Conservation (phyloP, 2,329 filamentous ascomycete species). For the Pezicula carpinea region DNA sequence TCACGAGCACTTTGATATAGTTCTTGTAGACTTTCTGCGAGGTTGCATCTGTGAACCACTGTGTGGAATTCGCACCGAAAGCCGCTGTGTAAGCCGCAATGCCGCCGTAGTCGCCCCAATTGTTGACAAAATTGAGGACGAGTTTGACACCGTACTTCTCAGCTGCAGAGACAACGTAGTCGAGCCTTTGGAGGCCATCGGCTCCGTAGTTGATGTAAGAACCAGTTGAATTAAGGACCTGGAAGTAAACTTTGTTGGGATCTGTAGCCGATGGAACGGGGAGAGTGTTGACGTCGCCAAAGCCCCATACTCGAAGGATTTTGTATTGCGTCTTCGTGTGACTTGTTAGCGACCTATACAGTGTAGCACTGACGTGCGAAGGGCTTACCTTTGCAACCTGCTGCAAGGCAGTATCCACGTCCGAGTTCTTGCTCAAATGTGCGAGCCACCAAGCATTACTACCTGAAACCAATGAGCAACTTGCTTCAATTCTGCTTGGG, state of each 20-base stretch:
- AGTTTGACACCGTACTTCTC: slow-evolving; percentile 56
- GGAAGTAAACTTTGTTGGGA: slow-evolving; percentile 40
- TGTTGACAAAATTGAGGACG: slow-evolving; percentile 62
- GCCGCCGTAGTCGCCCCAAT: slow-evolving; percentile 64
- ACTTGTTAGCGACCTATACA: background rate
- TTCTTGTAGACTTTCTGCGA: slow-evolving; percentile 51
- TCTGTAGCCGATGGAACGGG: slow-evolving; percentile 28
- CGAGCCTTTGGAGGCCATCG: slow-evolving; percentile 59
- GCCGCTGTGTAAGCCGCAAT: slow-evolving; percentile 53
- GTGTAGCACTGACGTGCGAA: background rate
- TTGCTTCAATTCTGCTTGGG: background rate
- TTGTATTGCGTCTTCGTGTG: slow-evolving; percentile 45
- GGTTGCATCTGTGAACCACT: slow-evolving; percentile 51
- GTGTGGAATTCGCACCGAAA: slow-evolving; percentile 46
- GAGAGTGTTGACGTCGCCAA: slow-evolving; percentile 49
- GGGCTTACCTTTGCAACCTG: slow-evolving; percentile 33
- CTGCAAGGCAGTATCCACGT: slow-evolving; percentile 47
- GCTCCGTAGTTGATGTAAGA: slow-evolving; percentile 58
- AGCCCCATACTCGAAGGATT: slow-evolving; percentile 58
- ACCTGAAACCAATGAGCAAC: slow-evolving; percentile 24
- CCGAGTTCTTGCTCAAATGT: slow-evolving; percentile 46
- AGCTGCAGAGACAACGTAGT: slow-evolving; percentile 56
- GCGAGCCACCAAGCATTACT: slow-evolving; percentile 53
- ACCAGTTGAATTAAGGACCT: slow-evolving; percentile 38
- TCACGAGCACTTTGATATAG: slow-evolving; percentile 56